Percentiles rank a stretch among this genome's conserved stretches.
phyloP scores from a whole-genome alignment of 129 eudicot species.

The Saussurea involucrata region DNA sequence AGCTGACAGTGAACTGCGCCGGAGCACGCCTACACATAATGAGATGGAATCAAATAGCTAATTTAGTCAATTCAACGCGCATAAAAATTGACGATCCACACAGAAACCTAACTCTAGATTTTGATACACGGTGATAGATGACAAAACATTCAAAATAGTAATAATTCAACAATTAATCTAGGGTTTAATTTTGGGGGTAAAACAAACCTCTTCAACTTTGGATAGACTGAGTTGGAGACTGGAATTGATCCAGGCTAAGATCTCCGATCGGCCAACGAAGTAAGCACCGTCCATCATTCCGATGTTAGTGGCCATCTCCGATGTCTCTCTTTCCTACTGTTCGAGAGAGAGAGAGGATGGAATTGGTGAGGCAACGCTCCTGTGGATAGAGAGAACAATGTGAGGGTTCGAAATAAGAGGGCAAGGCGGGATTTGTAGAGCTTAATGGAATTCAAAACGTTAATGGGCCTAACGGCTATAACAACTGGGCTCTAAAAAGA shows the following conservation, averaged over 20 bases:
- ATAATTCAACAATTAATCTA: not conserved
- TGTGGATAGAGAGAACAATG: constrained; percentile 11
- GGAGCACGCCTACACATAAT: constrained; percentile 59
- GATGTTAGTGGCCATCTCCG: constrained; percentile 77
- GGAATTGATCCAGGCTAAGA: constrained; percentile 85
- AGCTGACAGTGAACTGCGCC: constrained; percentile 99
- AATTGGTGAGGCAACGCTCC: constrained; percentile 11
- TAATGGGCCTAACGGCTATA: constrained; percentile 26
- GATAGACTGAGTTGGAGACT: constrained; percentile 84
- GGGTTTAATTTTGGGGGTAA: constrained; percentile 18
- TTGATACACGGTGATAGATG: not conserved
- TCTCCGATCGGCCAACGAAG: constrained; percentile 93
- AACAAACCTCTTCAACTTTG: constrained; percentile 86
- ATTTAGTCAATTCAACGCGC: not conserved
- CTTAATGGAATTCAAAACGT: constrained; percentile 6
- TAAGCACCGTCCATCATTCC: constrained; percentile 96
- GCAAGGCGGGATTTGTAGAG: constrained; percentile 43
- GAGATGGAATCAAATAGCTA: constrained; percentile 9
- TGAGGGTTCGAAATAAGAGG: constrained; percentile 34
- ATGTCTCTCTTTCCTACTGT: constrained; percentile 12
- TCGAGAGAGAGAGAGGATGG: constrained; percentile 30
- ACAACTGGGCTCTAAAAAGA: not conserved
- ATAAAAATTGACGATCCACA: not conserved
- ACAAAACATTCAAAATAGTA: not conserved
- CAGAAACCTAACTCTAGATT: not conserved